Percentiles rank a stretch among this genome's conserved stretches.
phyloP scores from a whole-genome alignment of 805 yeast species.

The Kazachstania bromeliacearum region DNA sequence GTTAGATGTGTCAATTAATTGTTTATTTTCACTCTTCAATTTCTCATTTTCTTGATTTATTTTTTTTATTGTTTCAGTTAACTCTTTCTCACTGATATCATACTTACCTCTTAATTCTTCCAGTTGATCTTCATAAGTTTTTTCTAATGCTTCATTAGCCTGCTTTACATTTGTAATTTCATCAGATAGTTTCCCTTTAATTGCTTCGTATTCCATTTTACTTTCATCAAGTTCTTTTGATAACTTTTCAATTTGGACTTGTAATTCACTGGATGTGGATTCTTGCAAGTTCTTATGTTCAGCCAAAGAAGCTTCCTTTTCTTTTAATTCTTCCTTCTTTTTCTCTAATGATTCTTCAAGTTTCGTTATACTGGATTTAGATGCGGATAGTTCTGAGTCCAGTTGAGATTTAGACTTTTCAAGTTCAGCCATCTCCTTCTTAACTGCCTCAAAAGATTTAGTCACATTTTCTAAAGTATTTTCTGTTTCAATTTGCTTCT shows the following conservation, averaged over 20 bases:
- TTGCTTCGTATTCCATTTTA: not conserved
- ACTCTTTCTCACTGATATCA: too few species aligned
- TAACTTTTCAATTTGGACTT: not conserved
- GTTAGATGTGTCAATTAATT: too few species aligned
- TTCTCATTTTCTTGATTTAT: too few species aligned
- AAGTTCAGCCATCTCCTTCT: not conserved
- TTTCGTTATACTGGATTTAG: not conserved
- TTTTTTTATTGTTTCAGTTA: too few species aligned
- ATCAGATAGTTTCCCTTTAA: not conserved
- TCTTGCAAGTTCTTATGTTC: not conserved
- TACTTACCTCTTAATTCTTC: too few species aligned
- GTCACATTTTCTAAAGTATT: not conserved
- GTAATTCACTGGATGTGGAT: too few species aligned
- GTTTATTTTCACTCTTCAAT: too few species aligned
- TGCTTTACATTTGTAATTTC: not conserved
- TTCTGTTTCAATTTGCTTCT: not conserved
- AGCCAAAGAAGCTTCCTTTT: not conserved
- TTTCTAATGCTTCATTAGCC: not conserved
- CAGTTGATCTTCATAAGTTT: not conserved
- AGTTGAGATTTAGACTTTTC: conserved; percentile 1
- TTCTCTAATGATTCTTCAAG: not conserved
- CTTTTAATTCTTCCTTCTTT: not conserved
- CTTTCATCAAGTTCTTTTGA: not conserved
- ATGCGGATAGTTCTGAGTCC: not conserved
- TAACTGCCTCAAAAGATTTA: not conserved